phyloP scores from a whole-genome alignment of 2,329 filamentous ascomycete genomes.

The Monosporascus sp. region DNA sequence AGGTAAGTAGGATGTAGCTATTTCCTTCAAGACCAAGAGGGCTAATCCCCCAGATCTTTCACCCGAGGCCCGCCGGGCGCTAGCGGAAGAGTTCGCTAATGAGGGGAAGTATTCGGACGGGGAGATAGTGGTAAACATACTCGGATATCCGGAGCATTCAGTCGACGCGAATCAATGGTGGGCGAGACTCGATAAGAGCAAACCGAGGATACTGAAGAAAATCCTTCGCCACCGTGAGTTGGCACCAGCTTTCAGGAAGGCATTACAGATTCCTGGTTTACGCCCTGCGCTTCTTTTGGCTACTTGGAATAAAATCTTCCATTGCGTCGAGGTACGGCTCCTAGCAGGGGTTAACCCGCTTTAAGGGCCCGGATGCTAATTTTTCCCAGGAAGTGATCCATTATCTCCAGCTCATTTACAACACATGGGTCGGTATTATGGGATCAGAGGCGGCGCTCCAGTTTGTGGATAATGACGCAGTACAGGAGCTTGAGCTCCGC shows the following conservation, averaged over 20 bases:
- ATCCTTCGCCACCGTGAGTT: neutral
- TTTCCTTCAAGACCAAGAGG: no score
- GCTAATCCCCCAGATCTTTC: no score
- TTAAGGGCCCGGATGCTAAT: neutral
- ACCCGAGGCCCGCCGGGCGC: accelerated
- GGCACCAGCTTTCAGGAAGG: neutral
- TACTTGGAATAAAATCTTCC: conserved; percentile 3
- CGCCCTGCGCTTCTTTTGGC: neutral
- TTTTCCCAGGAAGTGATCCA: conserved; percentile 3
- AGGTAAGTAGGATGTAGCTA: neutral
- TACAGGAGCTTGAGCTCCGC: conserved; percentile 1
- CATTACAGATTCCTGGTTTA: neutral
- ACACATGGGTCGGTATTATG: conserved; percentile 1
- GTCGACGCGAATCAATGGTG: neutral
- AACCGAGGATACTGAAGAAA: neutral
- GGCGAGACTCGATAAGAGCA: conserved; percentile 3
- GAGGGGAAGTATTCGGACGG: neutral
- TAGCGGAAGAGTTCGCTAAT: neutral
- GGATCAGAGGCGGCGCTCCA: neutral
- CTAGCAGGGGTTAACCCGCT: accelerated
- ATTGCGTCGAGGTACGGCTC: neutral
- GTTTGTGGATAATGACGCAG: neutral
- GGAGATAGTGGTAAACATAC: conserved; percentile 2
- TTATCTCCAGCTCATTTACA: conserved; percentile 2
- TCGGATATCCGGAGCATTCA: neutral